Evolutionary conservation across 805 yeast species (phyloP).

Genomic region (Metschnikowia gruessii): DNA sequence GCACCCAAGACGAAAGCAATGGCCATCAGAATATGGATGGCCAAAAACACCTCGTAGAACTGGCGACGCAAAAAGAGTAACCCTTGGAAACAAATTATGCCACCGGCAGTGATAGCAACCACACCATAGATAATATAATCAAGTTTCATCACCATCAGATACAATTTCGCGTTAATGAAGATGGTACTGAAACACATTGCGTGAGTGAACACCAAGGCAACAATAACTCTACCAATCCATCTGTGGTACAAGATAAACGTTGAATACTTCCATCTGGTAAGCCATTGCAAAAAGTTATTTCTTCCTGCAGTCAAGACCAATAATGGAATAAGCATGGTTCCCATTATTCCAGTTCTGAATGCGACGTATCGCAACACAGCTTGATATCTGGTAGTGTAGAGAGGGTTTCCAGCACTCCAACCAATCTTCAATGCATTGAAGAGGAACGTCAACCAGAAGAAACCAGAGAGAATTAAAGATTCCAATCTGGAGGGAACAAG

Average conservation of each 20-base stretch:
- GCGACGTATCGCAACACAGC: conserved; percentile 16
- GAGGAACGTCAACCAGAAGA: conserved; percentile 17
- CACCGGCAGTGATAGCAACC: conserved; percentile 13
- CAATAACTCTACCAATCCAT: conserved; percentile 17
- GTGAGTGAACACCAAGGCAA: conserved; percentile 17
- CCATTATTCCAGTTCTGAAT: conserved; percentile 17
- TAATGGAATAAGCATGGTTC: conserved; percentile 14
- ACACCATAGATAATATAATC: conserved; percentile 17
- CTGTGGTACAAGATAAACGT: conserved; percentile 17
- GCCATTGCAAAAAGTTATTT: conserved; percentile 19
- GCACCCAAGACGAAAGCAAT: conserved; percentile 22
- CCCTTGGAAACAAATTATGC: conserved; percentile 16
- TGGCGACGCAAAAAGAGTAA: conserved; percentile 21
- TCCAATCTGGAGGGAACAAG: conserved; percentile 32
- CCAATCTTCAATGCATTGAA: conserved; percentile 12
- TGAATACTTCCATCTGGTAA: conserved; percentile 19
- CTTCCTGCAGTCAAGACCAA: conserved; percentile 20
- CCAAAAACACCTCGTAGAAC: conserved; percentile 25
- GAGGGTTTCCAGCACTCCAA: conserved; percentile 9
- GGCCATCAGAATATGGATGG: conserved; percentile 25
- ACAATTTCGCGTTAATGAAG: conserved; percentile 4
- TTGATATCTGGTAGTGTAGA: conserved; percentile 1
- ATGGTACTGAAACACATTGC: conserved; percentile 10
- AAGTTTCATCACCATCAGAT: conserved; percentile 6
- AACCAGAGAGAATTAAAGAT: conserved; percentile 24